These are phyloP conservation scores for Lactarius psammicola DNA, from an alignment of 768 basidiomycete genomes.

Conservation along the genomic window DNA sequence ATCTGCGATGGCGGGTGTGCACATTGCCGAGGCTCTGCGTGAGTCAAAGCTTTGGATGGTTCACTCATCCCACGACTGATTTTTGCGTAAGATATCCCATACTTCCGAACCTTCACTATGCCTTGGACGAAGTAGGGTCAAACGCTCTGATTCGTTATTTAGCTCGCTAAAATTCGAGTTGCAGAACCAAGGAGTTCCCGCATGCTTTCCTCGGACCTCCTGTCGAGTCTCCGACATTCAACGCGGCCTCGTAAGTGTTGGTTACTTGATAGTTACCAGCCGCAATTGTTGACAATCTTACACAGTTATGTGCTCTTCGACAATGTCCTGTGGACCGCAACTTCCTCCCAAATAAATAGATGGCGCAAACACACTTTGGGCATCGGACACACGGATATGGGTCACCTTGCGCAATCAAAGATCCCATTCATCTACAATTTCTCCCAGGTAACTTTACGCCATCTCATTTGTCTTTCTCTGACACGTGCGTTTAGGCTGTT, in stretches of 20 bases:
- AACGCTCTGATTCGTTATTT: neutral
- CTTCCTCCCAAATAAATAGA: slow-evolving; percentile 59
- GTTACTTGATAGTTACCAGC: neutral
- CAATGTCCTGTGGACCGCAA: slow-evolving; percentile 68
- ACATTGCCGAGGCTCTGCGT: slow-evolving; percentile 68
- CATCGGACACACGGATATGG: slow-evolving; percentile 56
- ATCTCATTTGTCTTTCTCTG: neutral
- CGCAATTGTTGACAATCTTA: neutral
- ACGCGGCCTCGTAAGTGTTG: slow-evolving; percentile 49
- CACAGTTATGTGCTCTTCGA: slow-evolving; percentile 59
- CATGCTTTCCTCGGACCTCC: slow-evolving; percentile 64
- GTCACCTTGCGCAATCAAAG: slow-evolving; percentile 54
- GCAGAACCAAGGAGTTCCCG: slow-evolving; percentile 57
- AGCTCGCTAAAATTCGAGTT: slow-evolving; percentile 3
- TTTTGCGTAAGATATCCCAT: slow-evolving; percentile 50
- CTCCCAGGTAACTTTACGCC: slow-evolving; percentile 41
- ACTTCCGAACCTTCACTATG: slow-evolving; percentile 65
- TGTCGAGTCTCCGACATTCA: slow-evolving; percentile 61
- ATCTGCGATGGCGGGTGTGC: slow-evolving; percentile 68
- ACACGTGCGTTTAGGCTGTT: slow-evolving; percentile 41
- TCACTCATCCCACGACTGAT: slow-evolving; percentile 10
- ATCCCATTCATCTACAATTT: slow-evolving; percentile 68
- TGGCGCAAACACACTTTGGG: slow-evolving; percentile 56
- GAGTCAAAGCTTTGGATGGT: slow-evolving; percentile 26
- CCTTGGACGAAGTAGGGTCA: slow-evolving; percentile 52